Percentiles rank a stretch among this genome's conserved stretches.
Conservation (phyloP, 129 eudicot species). For the Lonicera japonica region DNA sequence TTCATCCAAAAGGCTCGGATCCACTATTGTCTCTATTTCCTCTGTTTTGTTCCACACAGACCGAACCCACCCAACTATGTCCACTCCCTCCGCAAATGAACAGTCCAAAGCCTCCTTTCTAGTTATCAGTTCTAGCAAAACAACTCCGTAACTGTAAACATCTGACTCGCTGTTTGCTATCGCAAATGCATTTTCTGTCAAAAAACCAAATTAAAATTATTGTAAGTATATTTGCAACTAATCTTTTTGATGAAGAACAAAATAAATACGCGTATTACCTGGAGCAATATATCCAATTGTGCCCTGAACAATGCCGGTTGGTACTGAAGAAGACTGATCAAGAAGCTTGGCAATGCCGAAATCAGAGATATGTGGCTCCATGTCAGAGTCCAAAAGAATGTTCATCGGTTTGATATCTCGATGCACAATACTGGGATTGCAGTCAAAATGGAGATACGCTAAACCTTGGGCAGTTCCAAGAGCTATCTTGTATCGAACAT, state of each 20-base stretch:
- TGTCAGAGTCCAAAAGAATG: slow-evolving; percentile 66
- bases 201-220: not conserved
- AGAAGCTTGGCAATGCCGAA: slow-evolving; percentile 89
- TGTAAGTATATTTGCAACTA: not conserved
- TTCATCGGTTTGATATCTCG: slow-evolving; percentile 86
- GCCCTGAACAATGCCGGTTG: slow-evolving; percentile 47
- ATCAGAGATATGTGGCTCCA: slow-evolving; percentile 87
- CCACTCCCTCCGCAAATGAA: slow-evolving; percentile 39
- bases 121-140: slow-evolving; percentile 69
- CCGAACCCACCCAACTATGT: slow-evolving; percentile 60
- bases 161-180: slow-evolving; percentile 59
- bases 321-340: slow-evolving; percentile 43
- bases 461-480: slow-evolving; percentile 78
- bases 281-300: slow-evolving; percentile 88
- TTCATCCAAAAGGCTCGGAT: slow-evolving; percentile 47
- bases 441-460: slow-evolving; percentile 83
- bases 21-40: slow-evolving; percentile 48
- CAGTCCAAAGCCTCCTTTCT: slow-evolving; percentile 53
- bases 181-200: slow-evolving; percentile 71
- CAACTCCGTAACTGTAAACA: slow-evolving; percentile 87
- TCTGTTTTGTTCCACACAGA: slow-evolving; percentile 35
- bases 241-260: not conserved
- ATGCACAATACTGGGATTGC: slow-evolving; percentile 74
- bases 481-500: slow-evolving; percentile 63
- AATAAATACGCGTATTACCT: slow-evolving; percentile 32